Evolutionary conservation across 306 rosid genomes (phyloP).

Genomic region (Luffa acutangula): DNA sequence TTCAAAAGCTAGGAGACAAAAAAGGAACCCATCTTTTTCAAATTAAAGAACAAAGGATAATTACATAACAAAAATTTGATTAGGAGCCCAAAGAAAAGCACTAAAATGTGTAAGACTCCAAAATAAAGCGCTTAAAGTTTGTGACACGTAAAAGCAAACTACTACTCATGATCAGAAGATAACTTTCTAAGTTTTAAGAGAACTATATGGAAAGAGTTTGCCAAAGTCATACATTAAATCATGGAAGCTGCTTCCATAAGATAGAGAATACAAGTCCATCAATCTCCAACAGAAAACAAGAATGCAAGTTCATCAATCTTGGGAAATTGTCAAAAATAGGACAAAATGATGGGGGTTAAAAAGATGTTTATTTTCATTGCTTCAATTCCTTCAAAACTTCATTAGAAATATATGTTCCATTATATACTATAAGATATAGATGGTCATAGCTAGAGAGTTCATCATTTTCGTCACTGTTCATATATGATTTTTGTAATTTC

Average conservation of each 20-base stretch:
- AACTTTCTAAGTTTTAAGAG: neutral
- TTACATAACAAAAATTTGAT: neutral
- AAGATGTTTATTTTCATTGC: no score
- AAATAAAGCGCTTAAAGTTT: neutral
- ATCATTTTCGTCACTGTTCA: no score
- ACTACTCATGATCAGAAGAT: neutral
- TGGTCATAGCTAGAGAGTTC: no score
- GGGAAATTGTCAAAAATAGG: no score
- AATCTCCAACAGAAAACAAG: neutral
- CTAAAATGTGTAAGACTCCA: neutral
- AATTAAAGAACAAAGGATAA: neutral
- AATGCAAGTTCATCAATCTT: no score
- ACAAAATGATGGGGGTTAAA: no score
- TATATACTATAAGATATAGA: no score
- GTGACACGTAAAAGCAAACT: neutral
- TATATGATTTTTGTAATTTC: no score
- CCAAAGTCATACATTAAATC: neutral
- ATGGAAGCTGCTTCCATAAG: neutral
- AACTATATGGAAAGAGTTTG: neutral
- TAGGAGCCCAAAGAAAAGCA: neutral
- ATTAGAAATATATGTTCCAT: no score
- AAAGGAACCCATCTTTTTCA: neutral
- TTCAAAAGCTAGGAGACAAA: neutral
- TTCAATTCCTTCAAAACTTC: no score
- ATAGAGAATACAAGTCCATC: neutral